Evolutionary conservation across 139 green algal species (phyloP), one percentile per base, ranked within the genome.

Genomic region (Micractinium conductrix): DNA sequence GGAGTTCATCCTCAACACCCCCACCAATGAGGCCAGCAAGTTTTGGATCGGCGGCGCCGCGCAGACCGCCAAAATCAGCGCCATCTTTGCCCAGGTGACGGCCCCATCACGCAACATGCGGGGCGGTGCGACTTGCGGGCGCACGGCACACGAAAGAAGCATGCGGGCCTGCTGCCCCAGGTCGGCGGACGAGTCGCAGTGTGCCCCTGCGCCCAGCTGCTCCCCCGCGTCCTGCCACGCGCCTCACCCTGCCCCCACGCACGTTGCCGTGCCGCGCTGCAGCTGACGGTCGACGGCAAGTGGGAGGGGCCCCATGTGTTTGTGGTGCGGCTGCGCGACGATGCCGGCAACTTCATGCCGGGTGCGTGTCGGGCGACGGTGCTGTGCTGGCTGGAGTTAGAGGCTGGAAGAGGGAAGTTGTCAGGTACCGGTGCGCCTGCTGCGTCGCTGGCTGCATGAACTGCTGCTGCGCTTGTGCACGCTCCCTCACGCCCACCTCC

Each of bases 251-350:
- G 71, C 71, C 43, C 71, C 1, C 67, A 73, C 65, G 14, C 33
- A 10, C 40, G 17, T 16, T 5, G 1, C 19, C 73, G 4, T 30
- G 37, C 21, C 26, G 7, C 55, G 38, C 58, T 38, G 58, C 76
- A 82, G 76, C 76, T 74, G 78, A 94, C 91, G 21, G 90, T 97
- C 33, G 60, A 85, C 33, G 93, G 92, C 53, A 83, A 90, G 69
- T 96, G 91, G 86, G 43, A 97, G 93, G 96, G 96, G 14, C 93
- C 94, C 22, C 96, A 98, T 73, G 95, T 98, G 33, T 98, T 98
- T 86, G 87, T 97, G 50, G 94, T 98, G 50, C 92, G 92, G 84
- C 88, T 98, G 65, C 88, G 96, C 4, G 93, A 98, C 78, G 94
- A 96, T 79, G 24, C 85, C 2, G 90, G 93, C 42, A 55, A 35